Evolutionary conservation across 2,329 filamentous ascomycete genomes (phyloP).

Genomic region (Thelonectria discophora): DNA sequence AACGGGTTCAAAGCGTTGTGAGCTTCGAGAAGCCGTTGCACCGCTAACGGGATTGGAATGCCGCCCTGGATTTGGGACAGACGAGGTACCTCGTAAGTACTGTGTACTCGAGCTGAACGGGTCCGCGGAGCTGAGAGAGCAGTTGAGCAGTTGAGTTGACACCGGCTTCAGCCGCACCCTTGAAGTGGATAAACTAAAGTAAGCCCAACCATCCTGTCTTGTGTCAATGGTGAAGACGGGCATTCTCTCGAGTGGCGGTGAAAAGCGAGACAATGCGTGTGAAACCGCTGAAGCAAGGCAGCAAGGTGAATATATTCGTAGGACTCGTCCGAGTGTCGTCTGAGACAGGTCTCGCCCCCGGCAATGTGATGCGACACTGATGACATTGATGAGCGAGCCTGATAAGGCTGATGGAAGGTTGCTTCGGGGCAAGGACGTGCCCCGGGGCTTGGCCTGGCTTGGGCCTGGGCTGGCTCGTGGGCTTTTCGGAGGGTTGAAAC

Average conservation of each 20-base stretch:
- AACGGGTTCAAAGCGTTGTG: slow-evolving; percentile 18
- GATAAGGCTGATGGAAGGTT: slow-evolving; percentile 38
- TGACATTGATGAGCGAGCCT: slow-evolving; percentile 37
- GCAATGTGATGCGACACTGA: slow-evolving; percentile 9
- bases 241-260: background rate
- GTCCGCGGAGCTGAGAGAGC: slow-evolving; percentile 18
- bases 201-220: background rate
- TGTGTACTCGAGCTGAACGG: slow-evolving; percentile 2
- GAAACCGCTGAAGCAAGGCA: background rate
- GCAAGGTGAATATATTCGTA: background rate
- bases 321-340: slow-evolving; percentile 24
- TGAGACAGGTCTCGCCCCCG: slow-evolving; percentile 25
- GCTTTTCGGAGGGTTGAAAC: background rate
- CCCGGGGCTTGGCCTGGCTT: background rate
- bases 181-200: slow-evolving; percentile 38
- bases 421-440: slow-evolving; percentile 1
- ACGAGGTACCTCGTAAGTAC: too few relatives aligned
- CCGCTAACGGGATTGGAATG: slow-evolving; percentile 14
- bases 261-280: background rate
- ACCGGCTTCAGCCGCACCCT: slow-evolving; percentile 39
- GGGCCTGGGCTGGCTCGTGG: background rate
- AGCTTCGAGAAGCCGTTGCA: slow-evolving; percentile 5
- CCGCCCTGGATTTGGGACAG: too few relatives aligned
- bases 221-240: background rate
- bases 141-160: slow-evolving; percentile 28